Evolutionary conservation across 2,329 filamentous ascomycete species (phyloP).

Genomic region (Diaporthe ilicicola): DNA sequence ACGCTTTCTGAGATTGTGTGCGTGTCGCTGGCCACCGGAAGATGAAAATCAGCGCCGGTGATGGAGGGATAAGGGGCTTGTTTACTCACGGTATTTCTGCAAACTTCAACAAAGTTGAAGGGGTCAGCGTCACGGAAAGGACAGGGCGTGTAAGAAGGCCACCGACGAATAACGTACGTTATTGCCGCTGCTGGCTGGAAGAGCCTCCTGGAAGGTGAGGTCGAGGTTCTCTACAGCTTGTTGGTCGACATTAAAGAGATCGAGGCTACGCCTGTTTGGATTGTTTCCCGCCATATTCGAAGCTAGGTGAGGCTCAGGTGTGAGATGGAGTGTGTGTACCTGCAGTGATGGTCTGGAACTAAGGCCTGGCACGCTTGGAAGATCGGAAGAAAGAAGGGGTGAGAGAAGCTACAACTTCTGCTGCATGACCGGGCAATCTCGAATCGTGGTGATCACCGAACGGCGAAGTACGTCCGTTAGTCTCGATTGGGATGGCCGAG

Average conservation of each 20-base stretch:
- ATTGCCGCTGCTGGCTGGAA: conserved; percentile 20
- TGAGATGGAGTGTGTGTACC: not conserved
- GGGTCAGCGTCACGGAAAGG: not conserved
- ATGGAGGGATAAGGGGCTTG: not conserved
- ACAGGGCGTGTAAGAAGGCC: not conserved
- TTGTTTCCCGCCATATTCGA: conserved; percentile 27
- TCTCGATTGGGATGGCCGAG: conserved; percentile 10
- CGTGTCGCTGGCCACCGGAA: conserved; percentile 9
- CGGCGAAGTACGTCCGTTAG: conserved; percentile 20
- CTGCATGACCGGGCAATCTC: not conserved
- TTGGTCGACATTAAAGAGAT: conserved; percentile 27
- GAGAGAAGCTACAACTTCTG: not conserved
- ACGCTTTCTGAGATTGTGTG: conserved; percentile 29
- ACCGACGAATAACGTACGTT: not conserved
- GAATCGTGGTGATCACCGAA: conserved; percentile 21
- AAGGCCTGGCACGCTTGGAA: not conserved
- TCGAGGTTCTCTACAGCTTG: conserved; percentile 25
- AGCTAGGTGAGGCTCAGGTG: not conserved
- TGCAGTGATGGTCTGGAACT: not conserved
- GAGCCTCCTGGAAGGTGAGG: conserved; percentile 26
- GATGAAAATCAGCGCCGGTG: not conserved
- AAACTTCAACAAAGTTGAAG: conserved; percentile 7
- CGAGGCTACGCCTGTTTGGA: conserved; percentile 26
- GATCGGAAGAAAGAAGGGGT: not conserved
- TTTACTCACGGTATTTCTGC: conserved; percentile 30